A percentile compares a stretch with the other conserved stretches of the same genome.
These are phyloP conservation scores for Discostella stelligeroides DNA, from an alignment of 108 stramenopile species.

Conservation along the genomic window DNA sequence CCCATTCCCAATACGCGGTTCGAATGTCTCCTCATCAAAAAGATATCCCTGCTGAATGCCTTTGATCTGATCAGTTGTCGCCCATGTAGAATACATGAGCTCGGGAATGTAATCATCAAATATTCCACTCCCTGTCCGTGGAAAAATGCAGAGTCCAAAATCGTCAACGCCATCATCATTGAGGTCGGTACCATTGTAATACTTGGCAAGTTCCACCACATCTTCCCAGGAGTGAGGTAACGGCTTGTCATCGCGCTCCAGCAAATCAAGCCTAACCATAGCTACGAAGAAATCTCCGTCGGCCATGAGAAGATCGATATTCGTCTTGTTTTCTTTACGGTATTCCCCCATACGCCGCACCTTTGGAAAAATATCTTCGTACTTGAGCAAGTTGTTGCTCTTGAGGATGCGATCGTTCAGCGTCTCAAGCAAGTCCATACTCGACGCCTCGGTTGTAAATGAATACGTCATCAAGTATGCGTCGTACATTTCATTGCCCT, in stretches of 20 bases:
- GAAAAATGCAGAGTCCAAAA: conserved; percentile 45
- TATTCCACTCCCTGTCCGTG: not conserved
- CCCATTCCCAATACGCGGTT: conserved; percentile 39
- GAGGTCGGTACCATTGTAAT: conserved; percentile 46
- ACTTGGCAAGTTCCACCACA: conserved; percentile 33
- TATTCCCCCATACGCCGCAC: conserved; percentile 49
- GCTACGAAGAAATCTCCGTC: conserved; percentile 50
- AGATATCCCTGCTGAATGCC: conserved; percentile 45
- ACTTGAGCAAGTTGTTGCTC: conserved; percentile 28
- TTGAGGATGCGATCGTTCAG: conserved; percentile 45
- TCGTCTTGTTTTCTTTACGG: conserved; percentile 40
- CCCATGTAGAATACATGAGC: conserved; percentile 46
- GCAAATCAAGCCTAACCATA: conserved; percentile 38
- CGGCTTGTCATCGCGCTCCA: conserved; percentile 30
- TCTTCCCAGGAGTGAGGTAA: conserved; percentile 53
- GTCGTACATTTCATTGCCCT: conserved; percentile 41
- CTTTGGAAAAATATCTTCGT: conserved; percentile 50
- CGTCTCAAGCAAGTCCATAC: conserved; percentile 39
- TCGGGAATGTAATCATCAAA: conserved; percentile 7
- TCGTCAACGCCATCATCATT: conserved; percentile 49
- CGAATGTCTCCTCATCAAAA: conserved; percentile 37
- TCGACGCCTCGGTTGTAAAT: conserved; percentile 30
- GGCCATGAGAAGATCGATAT: conserved; percentile 46
- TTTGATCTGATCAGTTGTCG: conserved; percentile 33
- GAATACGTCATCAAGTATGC: conserved; percentile 50